Base-by-base conservation (phyloP, 345 rosid genomes). In the Salix arbutifolia region DNA sequence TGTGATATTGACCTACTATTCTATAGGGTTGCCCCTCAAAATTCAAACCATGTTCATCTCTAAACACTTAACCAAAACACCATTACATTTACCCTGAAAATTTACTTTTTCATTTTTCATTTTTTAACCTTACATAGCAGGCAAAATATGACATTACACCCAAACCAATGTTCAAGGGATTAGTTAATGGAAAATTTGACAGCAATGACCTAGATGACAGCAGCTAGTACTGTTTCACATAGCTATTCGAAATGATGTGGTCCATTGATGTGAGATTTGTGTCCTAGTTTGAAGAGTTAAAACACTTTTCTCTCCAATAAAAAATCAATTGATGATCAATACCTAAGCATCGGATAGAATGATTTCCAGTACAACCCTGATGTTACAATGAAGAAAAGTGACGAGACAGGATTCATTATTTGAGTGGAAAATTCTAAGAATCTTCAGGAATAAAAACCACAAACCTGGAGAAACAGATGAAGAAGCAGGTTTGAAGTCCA, bases 401-500 rank as follows among this genome's bases (percentile, higher is more conserved):
- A 12, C 44, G 65, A 53, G 5, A 73, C 1, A 68, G 60, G 14
- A 61, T 8, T 61, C 17, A 48, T 35, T 69, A 65, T 23, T 38
- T 62, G 11, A 79, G 52, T 40, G 28, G 65, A 72, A 52, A 35
- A 67, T 28, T 56, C 74, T 26, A 19, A 69, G n/a, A 74, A 74
- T 37, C 31, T 21, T 50, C 33, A 82, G 40, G 66, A 50, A 74
- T 42, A 65, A 73, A 10, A 65, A 61, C 38, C 79, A 60, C 88
- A 73, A 83, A 86, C 85, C 86, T 83, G 87, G 82, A 56, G 44
- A 40, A 73, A 38, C 77, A 53, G 65, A 73, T 1, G 71, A 70
- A 75, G 85, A 69, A 86, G 85, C 79, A 78, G 30, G 78, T 79
- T 81, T 73, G 72, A 74, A 75, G 78, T 79, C 84, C 86, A 76